These are phyloP conservation scores for Pelargonium myrrhifolium DNA, from an alignment of 441 rosid species.

Conservation along the genomic window DNA sequence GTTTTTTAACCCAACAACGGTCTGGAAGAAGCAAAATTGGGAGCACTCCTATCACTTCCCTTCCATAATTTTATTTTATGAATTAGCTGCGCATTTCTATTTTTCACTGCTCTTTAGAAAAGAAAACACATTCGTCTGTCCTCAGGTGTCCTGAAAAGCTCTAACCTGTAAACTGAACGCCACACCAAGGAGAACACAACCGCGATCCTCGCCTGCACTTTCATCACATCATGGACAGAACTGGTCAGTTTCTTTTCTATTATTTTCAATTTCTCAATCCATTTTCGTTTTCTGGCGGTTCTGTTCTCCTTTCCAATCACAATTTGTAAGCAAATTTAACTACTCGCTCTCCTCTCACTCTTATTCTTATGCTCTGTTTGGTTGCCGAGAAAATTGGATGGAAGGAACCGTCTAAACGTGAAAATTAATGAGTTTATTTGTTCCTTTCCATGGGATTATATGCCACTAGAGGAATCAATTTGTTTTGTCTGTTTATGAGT, in stretches of 20 bases:
- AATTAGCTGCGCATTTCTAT: neutral
- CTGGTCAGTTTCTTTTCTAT: conserved; percentile 3
- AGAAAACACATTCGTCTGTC: neutral
- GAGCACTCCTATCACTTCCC: conserved; percentile 5
- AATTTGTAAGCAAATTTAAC: neutral
- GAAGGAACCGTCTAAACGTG: conserved; percentile 2
- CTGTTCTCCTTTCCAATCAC: neutral
- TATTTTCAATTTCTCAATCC: neutral
- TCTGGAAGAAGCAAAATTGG: conserved; percentile 9
- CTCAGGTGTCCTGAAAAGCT: conserved; percentile 5
- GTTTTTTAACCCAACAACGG: too few species aligned
- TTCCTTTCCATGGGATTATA: neutral
- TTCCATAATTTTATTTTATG: neutral
- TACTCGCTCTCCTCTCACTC: neutral
- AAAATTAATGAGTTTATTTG: neutral
- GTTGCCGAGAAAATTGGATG: conserved; percentile 11
- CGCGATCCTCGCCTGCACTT: conserved; percentile 3
- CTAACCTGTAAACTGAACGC: neutral
- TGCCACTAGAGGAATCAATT: neutral
- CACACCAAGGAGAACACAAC: neutral
- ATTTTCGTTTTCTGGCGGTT: conserved; percentile 14
- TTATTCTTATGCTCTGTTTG: conserved; percentile 13
- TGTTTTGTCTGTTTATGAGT: neutral
- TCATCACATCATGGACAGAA: neutral
- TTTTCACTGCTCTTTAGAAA: neutral